phyloP scores from a whole-genome alignment of 2,329 filamentous ascomycete species.

The Cladorrhinum sp. region DNA sequence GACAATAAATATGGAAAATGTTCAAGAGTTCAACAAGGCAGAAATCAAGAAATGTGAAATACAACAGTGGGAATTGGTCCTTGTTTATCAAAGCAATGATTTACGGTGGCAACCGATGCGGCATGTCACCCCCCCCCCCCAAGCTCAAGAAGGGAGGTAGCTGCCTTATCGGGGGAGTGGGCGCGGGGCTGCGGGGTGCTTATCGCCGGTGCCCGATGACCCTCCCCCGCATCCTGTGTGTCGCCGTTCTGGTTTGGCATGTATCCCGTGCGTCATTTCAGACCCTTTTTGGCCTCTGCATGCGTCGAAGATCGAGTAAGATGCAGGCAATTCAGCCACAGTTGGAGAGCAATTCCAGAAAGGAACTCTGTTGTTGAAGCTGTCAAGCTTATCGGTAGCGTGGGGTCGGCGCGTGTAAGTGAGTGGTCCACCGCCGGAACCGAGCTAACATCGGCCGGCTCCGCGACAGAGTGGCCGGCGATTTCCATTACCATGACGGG shows the following conservation, averaged over 20 bases:
- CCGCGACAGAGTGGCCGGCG: not conserved
- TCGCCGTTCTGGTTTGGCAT: not conserved
- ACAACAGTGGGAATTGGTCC: not conserved
- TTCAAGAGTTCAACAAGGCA: not conserved
- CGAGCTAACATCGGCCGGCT: slow-evolving; percentile 6
- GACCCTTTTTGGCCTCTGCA: not conserved
- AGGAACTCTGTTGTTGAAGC: not conserved
- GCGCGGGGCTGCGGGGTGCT: not conserved
- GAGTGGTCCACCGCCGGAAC: not conserved
- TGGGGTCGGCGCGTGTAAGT: not conserved
- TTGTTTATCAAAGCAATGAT: not conserved
- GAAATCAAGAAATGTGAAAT: not conserved
- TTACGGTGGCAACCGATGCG: not conserved
- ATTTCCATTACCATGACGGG: slow-evolving; percentile 34
- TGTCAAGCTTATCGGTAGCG: not conserved
- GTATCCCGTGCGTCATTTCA: not conserved
- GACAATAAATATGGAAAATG: not conserved
- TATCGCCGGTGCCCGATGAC: slow-evolving; percentile 3
- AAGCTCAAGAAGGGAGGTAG: not conserved
- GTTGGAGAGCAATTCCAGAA: not conserved
- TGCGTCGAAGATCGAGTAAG: not conserved
- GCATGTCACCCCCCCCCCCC: not conserved
- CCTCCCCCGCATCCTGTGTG: slow-evolving; percentile 2
- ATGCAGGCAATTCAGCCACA: not conserved
- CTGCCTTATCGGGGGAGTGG: not conserved